Conservation (phyloP, 1,284 basidiomycete species). For the Mycosarcoma maydis region DNA sequence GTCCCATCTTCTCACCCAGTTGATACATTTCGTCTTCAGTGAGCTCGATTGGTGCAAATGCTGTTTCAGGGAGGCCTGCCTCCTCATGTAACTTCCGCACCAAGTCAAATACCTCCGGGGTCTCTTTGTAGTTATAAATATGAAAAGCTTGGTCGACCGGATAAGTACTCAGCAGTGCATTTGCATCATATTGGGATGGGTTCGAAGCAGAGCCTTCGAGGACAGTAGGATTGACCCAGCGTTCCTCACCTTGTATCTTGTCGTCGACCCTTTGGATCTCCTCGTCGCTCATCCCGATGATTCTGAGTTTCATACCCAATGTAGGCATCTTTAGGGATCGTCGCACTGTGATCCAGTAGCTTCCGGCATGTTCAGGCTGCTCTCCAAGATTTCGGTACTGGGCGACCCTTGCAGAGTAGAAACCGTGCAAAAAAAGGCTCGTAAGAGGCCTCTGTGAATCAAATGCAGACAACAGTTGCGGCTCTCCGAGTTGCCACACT, state of each 20-base stretch:
- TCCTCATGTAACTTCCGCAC: background rate
- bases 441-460: background rate
- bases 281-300: background rate
- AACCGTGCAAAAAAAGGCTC: conserved; percentile 3
- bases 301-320: background rate
- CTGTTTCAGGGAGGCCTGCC: background rate
- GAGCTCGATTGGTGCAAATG: background rate
- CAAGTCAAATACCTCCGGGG: background rate
- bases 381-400: background rate
- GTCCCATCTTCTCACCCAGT: background rate
- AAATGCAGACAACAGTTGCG: background rate
- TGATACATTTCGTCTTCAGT: background rate
- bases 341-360: background rate
- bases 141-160: too few relatives aligned
- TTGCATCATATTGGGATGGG: too few relatives aligned
- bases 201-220: background rate
- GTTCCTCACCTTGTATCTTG: background rate
- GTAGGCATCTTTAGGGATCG: too few relatives aligned
- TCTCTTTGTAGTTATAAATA: background rate
- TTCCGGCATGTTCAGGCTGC: background rate
- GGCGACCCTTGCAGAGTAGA: background rate
- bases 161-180: too few relatives aligned
- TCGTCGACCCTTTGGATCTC: background rate
- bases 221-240: background rate
- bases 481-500: conserved; percentile 4